Percentiles rank a stretch among this genome's conserved stretches.
These are phyloP conservation scores for Salvia hispanica DNA, from an alignment of 257 asterid species.

Conservation along the genomic window DNA sequence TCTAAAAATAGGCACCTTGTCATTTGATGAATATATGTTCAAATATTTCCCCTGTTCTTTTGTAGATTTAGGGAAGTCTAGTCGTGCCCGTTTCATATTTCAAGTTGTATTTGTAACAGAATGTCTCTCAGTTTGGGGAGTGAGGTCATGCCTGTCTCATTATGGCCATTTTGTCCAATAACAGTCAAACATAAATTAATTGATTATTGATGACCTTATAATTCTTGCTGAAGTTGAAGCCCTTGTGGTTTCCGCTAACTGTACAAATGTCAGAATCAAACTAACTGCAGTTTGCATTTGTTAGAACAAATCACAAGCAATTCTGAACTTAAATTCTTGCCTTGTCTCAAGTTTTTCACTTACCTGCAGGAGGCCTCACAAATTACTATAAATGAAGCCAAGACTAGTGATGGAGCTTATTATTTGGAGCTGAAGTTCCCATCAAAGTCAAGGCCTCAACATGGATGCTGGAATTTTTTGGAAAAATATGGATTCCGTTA, in stretches of 20 bases:
- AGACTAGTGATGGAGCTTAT: conserved; percentile 75
- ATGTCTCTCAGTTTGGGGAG: conserved; percentile 16
- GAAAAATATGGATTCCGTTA: conserved; percentile 82
- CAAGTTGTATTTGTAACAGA: conserved; percentile 1
- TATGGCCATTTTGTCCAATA: conserved; percentile 19
- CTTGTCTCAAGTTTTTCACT: conserved; percentile 27
- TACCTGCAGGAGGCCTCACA: conserved; percentile 71
- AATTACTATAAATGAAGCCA: conserved; percentile 57
- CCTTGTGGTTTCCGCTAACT: conserved; percentile 14
- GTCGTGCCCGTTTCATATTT: conserved; percentile 4
- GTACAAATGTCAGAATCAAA: conserved; percentile 4
- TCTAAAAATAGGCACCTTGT: not conserved
- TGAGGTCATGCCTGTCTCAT: conserved; percentile 7
- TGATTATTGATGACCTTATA: conserved; percentile 17
- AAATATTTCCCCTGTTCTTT: conserved; percentile 6
- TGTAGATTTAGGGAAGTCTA: conserved; percentile 17
- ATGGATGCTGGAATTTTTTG: conserved; percentile 69
- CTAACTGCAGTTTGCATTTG: not conserved
- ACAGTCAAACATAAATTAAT: conserved; percentile 14
- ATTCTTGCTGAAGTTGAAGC: conserved; percentile 15
- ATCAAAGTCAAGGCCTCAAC: conserved; percentile 43
- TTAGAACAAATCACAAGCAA: conserved; percentile 16
- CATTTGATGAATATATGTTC: not conserved
- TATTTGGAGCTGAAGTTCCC: conserved; percentile 78
- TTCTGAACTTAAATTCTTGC: not conserved